These are phyloP conservation scores for Nitzschia sp. DNA, from an alignment of 108 stramenopile species.

Conservation along the genomic window DNA sequence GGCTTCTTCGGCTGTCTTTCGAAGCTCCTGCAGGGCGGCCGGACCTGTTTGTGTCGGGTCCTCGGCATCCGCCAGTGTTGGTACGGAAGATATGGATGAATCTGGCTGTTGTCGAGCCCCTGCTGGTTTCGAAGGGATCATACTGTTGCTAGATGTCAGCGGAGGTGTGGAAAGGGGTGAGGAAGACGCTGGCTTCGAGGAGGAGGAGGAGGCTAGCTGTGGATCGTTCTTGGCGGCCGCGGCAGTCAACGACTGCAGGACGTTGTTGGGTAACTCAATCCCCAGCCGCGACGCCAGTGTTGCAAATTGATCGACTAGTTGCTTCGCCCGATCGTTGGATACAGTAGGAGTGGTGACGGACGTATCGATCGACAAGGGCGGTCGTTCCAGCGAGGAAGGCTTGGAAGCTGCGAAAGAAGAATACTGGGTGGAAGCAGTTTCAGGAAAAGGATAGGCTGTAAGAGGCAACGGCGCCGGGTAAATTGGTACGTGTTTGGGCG, in stretches of 20 bases:
- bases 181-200: not conserved
- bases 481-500: not conserved
- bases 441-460: not conserved
- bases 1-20: conserved; percentile 51
- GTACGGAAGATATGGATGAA: not conserved
- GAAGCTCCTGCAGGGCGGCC: conserved; percentile 26
- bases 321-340: conserved; percentile 25
- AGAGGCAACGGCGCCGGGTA: not conserved
- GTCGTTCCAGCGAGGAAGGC: not conserved
- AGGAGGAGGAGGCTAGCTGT: conserved; percentile 12
- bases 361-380: conserved; percentile 8
- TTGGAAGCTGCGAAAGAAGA: not conserved
- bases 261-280: conserved; percentile 42
- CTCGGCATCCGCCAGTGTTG: not conserved
- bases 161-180: not conserved
- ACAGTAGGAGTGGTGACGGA: conserved; percentile 5
- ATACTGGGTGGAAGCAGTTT: no score
- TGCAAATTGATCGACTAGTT: conserved; percentile 59
- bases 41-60: conserved; percentile 3
- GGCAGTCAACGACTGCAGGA: conserved; percentile 40
- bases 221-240: conserved; percentile 38
- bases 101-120: not conserved
- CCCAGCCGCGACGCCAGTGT: conserved; percentile 58
- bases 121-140: not conserved
- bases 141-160: not conserved